Conservation (phyloP, 345 rosid species). For the Geranium brycei region DNA sequence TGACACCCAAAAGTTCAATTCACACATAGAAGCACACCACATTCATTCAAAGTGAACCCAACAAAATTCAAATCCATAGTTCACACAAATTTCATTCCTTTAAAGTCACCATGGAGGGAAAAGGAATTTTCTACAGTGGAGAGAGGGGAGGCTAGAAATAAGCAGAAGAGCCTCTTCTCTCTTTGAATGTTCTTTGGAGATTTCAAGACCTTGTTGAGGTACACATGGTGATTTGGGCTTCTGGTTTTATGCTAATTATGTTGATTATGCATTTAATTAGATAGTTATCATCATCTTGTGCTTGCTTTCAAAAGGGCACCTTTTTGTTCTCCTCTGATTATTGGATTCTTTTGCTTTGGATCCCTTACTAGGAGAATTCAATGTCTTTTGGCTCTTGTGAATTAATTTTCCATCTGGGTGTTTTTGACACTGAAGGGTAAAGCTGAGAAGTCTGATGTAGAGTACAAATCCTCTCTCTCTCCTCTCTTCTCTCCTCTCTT, state of each 20-base stretch:
- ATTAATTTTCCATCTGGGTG: not conserved
- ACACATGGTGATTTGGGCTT: conserved; percentile 1
- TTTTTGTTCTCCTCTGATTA: not conserved
- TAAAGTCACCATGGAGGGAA: conserved; percentile 2
- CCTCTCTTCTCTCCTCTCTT: too few species aligned
- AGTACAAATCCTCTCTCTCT: not conserved
- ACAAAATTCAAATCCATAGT: not conserved
- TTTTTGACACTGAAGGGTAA: not conserved
- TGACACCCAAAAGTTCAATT: conserved; percentile 12
- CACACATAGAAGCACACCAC: conserved; percentile 8
- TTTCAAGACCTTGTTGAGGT: conserved; percentile 6
- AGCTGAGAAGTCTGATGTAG: not conserved
- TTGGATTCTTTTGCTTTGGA: not conserved
- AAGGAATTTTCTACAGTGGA: conserved; percentile 14
- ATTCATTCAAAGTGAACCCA: conserved; percentile 13
- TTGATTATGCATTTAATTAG: not conserved
- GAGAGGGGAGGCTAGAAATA: not conserved
- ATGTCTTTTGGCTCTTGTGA: not conserved
- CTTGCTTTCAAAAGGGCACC: not conserved
- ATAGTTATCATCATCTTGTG: not conserved
- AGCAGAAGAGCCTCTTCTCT: conserved; percentile 7
- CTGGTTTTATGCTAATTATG: conserved; percentile 14
- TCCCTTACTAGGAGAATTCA: not conserved
- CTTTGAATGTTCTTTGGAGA: conserved; percentile 16
- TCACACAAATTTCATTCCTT: not conserved